Evolutionary conservation across 139 green algal genomes (phyloP), one percentile per base, ranked within the genome.

Genomic region (Chlorella sp.): DNA sequence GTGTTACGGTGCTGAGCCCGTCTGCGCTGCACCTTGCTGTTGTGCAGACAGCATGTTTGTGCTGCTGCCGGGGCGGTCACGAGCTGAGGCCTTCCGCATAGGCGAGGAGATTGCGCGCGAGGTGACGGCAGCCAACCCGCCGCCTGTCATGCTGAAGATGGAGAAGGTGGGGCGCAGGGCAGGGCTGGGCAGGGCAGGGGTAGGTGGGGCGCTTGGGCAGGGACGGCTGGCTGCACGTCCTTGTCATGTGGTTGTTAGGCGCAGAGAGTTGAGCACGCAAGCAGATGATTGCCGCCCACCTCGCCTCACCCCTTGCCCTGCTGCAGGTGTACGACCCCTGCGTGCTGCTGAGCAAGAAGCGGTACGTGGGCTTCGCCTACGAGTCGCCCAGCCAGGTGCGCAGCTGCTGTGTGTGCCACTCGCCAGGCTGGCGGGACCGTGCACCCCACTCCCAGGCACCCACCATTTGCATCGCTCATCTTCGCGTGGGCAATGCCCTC

Each of bases 291-390:
- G n/a, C n/a, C n/a, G n/a, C n/a, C n/a, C n/a, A n/a, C n/a, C n/a
- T n/a, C n/a, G n/a, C n/a, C n/a, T n/a, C n/a, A n/a, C n/a, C n/a
- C n/a, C n/a, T n/a, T n/a, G n/a, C n/a, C n/a, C n/a, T n/a, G n/a
- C n/a, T 28, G 60, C 89, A 95, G 89, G 92, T 98, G 73, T 99
- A 99, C 90, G 92, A 96, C 65, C 95, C 95, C 28, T 98, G 96
- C 90, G 83, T 99, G 23, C 95, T 99, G 75, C 90, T 96, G 69
- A 96, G 96, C 74, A 99, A 99, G 93, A 99, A 99, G 93, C 94
- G 97, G 28, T 99, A 99, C 86, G 97, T 99, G 64, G 97, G 97
- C 11, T 94, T 94, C 78, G 90, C 89, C 68, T 98, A 97, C 86
- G 96, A 98, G 89, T 87, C 84, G 0, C 90, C 95, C 1, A 36